Conservation (phyloP, 768 basidiomycete genomes). For the Boletellus sp. region DNA sequence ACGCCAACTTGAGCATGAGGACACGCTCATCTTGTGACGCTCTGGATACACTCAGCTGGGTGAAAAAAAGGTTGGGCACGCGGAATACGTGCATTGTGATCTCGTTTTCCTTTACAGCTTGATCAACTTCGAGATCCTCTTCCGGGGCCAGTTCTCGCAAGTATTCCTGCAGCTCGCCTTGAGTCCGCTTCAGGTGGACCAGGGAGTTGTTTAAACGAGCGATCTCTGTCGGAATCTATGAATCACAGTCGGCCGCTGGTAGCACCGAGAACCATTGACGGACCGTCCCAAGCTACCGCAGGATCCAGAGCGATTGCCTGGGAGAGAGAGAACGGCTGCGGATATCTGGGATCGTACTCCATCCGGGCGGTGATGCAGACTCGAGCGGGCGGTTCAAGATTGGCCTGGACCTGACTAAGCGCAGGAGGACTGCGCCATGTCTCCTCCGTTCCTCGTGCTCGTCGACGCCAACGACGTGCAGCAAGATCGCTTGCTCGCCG, state of each 20-base stretch:
- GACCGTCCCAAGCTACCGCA: slow-evolving; percentile 69
- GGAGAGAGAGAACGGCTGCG: slow-evolving; percentile 70
- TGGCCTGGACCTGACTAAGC: slow-evolving; percentile 23
- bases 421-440: too few relatives aligned
- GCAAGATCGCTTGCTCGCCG: slow-evolving; percentile 50
- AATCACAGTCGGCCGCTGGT: background rate
- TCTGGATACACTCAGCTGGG: slow-evolving; percentile 37
- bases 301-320: slow-evolving; percentile 67
- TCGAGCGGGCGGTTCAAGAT: too few relatives aligned
- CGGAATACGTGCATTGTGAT: slow-evolving; percentile 56
- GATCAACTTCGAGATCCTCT: slow-evolving; percentile 53
- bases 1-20: slow-evolving; percentile 60
- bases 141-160: slow-evolving; percentile 34
- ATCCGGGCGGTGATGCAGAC: slow-evolving; percentile 30
- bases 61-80: slow-evolving; percentile 19
- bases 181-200: slow-evolving; percentile 57
- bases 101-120: slow-evolving; percentile 69
- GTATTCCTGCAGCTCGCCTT: slow-evolving; percentile 50
- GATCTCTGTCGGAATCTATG: slow-evolving; percentile 52
- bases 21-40: slow-evolving; percentile 78
- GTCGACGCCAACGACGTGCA: slow-evolving; percentile 43
- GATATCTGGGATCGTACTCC: slow-evolving; percentile 64
- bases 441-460: slow-evolving; percentile 53
- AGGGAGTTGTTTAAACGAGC: slow-evolving; percentile 71
- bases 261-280: slow-evolving; percentile 2